Evolutionary conservation across 1,284 basidiomycete genomes (phyloP).

Genomic region (Sanghuangporus weigelae): DNA sequence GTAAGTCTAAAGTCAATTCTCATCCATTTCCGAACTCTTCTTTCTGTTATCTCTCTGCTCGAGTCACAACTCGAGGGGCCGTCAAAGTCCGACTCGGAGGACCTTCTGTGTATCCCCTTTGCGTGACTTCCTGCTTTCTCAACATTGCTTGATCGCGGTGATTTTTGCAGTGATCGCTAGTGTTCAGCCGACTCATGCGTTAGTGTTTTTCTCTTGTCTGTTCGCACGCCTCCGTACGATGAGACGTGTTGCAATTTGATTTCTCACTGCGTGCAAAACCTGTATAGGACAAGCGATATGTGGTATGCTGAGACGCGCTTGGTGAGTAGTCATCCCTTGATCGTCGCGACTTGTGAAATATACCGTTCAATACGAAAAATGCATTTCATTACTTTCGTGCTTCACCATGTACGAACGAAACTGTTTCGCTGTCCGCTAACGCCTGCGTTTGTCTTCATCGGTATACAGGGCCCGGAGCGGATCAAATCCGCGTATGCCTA

Average conservation of each 20-base stretch:
- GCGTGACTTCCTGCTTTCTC: not conserved
- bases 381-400: not conserved
- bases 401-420: not conserved
- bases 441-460: not conserved
- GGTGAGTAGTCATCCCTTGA: conserved; percentile 33
- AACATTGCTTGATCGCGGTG: not conserved
- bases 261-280: not conserved
- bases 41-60: not conserved
- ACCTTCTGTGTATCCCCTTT: not conserved
- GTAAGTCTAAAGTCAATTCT: conserved; percentile 25
- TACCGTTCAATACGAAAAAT: not conserved
- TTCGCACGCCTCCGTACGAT: not conserved
- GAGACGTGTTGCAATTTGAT: not conserved
- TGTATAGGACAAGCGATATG: conserved; percentile 81
- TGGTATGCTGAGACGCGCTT: conserved; percentile 80
- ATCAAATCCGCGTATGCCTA: conserved; percentile 89
- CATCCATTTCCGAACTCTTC: not conserved
- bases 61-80: not conserved
- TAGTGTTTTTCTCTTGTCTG: conserved; percentile 25
- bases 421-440: not conserved
- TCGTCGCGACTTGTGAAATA: not conserved
- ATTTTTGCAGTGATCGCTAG: conserved; percentile 39
- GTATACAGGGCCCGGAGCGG: conserved; percentile 62
- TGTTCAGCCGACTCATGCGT: conserved; percentile 68
- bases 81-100: not conserved